A percentile compares a stretch with the other conserved stretches of the same genome.
Conservation (phyloP, 805 yeast species). For the Candida qinlingensis region DNA sequence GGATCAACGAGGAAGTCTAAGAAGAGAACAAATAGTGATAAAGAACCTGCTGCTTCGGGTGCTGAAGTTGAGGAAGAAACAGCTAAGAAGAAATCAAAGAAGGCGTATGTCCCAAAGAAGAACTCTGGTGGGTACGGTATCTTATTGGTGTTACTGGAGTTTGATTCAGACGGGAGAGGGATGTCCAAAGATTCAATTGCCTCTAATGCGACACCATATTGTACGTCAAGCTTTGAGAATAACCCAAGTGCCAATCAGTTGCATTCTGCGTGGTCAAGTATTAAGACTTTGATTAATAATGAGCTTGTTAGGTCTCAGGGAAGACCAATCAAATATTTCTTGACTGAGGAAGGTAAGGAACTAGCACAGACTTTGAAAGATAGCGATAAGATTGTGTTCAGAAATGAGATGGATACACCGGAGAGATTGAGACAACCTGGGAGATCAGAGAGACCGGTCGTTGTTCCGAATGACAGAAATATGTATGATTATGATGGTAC, state of each 20-base stretch:
- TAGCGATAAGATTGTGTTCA: constrained; percentile 36
- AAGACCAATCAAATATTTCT: constrained; percentile 50
- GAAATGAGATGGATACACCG: constrained; percentile 20
- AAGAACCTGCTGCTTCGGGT: not conserved
- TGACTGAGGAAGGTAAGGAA: constrained; percentile 66
- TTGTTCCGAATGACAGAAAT: constrained; percentile 4
- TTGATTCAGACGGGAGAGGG: constrained; percentile 48
- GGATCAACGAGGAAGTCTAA: constrained; percentile 5
- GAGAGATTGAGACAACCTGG: constrained; percentile 11
- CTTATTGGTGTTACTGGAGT: constrained; percentile 48
- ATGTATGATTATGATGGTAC: constrained; percentile 2
- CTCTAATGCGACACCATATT: constrained; percentile 45
- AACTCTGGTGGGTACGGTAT: constrained; percentile 86
- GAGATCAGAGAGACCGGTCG: constrained; percentile 3
- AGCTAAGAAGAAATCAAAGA: constrained; percentile 20
- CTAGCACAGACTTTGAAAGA: constrained; percentile 53
- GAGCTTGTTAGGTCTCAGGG: constrained; percentile 54
- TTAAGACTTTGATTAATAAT: constrained; percentile 56
- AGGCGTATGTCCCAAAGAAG: constrained; percentile 61
- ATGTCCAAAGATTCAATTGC: constrained; percentile 57
- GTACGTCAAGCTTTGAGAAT: constrained; percentile 51
- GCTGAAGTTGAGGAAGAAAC: constrained; percentile 7
- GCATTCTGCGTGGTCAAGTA: constrained; percentile 72
- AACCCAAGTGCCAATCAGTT: constrained; percentile 58
- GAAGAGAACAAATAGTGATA: constrained; percentile 1